A percentile compares a stretch with the other conserved stretches of the same genome.
Evolutionary conservation across 2,329 filamentous ascomycete genomes (phyloP).

Genomic region (Penicillium fuscoglaucum): DNA sequence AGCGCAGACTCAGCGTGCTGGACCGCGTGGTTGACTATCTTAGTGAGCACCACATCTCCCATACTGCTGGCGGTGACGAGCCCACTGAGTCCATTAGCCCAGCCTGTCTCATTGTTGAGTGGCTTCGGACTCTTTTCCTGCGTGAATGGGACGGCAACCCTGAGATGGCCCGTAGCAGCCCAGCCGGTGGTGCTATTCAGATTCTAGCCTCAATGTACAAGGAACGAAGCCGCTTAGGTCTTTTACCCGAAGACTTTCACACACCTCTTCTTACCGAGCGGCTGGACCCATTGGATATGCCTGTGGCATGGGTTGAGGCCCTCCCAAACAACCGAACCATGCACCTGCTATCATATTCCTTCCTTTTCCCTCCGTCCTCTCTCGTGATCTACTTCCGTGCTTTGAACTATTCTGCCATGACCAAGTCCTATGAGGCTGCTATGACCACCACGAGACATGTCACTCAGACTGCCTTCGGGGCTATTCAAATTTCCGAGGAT

Average conservation of each 20-base stretch:
- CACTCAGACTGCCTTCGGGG: constrained; percentile 46
- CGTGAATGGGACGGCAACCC: constrained; percentile 78
- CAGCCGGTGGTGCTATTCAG: constrained; percentile 74
- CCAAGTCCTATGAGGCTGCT: constrained; percentile 70
- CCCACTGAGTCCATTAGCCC: constrained; percentile 25
- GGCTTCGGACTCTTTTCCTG: constrained; percentile 66
- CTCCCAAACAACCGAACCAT: constrained; percentile 61
- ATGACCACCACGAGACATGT: constrained; percentile 49
- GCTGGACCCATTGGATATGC: constrained; percentile 72
- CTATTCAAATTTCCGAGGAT: constrained; percentile 55
- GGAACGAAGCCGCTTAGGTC: constrained; percentile 65
- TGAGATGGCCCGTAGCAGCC: constrained; percentile 66
- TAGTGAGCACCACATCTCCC: constrained; percentile 29
- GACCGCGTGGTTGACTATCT: constrained; percentile 41
- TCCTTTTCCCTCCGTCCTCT: constrained; percentile 71
- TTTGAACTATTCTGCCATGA: constrained; percentile 87
- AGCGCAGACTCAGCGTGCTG: constrained; percentile 34
- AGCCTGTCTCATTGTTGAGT: constrained; percentile 43
- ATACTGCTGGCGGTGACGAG: constrained; percentile 10
- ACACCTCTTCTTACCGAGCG: constrained; percentile 74
- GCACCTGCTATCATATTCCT: constrained; percentile 78
- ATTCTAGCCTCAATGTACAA: constrained; percentile 72
- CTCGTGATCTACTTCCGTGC: constrained; percentile 83
- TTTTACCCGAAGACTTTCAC: constrained; percentile 69
- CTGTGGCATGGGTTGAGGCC: constrained; percentile 68